Base-by-base conservation (phyloP, 345 rosid genomes). In the Melaleuca quinquenervia region DNA sequence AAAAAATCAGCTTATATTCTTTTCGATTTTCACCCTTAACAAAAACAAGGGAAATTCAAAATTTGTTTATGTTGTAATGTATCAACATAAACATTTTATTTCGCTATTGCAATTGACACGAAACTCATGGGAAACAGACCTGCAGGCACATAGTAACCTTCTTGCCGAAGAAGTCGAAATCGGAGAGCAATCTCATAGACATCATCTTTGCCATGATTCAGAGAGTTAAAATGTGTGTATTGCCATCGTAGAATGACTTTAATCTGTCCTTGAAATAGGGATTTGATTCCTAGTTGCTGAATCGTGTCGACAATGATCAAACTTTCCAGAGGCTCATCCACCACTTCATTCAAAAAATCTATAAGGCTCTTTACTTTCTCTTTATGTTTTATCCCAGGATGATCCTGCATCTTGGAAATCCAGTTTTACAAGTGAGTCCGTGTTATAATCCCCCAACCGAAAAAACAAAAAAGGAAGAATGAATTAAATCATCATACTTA, bases 141-240 rank as follows among this genome's bases (percentile, higher is more conserved):
- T 75, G 87, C 14, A 49, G 88, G 87, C 11, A 90, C 89, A 49
- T 84, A 22, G 86, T 85, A 74, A 84, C 90, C 92, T 76, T 84
- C 87, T 86, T 91, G 92, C 55, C 91, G 89, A 3, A 89, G 89
- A 82, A 91, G 53, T 48, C 93, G 84, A 88, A 91, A 91, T 54
- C 90, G 70, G 80, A 90, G 91, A 5, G 91, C 86, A 29, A 85
- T 84, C 86, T 87, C 87, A 50, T 80, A 78, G n/a, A 90, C 90
- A 85, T 85, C 29, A 44, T 55, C 29, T 32, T 83, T 15, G 44
- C 32, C 64, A 5, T 45, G 32, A 29, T 64, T 64, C 22, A 7
- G 21, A 83, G 27, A 76, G 8, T 32, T 41, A 21, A 84, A 64
- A 64, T 64, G 44, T 29, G 44, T 29, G 76, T 85, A 87, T 52